Conservation (phyloP, 176 grass and related monocot genomes). For the Oryza meyeriana region DNA sequence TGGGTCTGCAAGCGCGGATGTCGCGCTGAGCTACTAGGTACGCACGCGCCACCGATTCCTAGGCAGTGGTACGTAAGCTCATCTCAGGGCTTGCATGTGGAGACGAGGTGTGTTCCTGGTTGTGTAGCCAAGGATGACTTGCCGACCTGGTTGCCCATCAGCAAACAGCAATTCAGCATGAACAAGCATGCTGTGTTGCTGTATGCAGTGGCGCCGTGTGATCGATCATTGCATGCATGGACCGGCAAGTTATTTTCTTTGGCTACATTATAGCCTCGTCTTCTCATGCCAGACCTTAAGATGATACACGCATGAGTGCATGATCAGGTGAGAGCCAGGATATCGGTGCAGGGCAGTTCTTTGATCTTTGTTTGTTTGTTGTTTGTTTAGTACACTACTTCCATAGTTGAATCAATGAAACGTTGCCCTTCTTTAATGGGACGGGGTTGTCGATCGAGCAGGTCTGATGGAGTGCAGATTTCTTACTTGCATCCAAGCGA, state of each 20-base stretch:
- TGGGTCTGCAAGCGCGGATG: neutral
- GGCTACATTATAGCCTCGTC: slow-evolving; percentile 79
- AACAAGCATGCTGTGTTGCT: neutral
- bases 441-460: neutral
- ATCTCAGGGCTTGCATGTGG: slow-evolving; percentile 67
- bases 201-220: neutral
- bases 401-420: neutral
- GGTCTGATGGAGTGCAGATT: neutral
- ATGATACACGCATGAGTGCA: slow-evolving; percentile 29
- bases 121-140: slow-evolving; percentile 98
- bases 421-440: neutral
- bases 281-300: slow-evolving; percentile 70
- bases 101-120: slow-evolving; percentile 49
- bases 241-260: slow-evolving; percentile 62
- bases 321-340: neutral
- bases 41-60: neutral
- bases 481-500: neutral
- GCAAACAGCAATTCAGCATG: too few species aligned
- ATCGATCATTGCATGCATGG: neutral
- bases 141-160: slow-evolving; percentile 38
- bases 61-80: neutral
- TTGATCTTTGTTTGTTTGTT: neutral
- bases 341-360: neutral
- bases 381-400: neutral
- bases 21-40: neutral